Conservation (phyloP, 805 yeast species). For the Diddensiella transvaalensis region DNA sequence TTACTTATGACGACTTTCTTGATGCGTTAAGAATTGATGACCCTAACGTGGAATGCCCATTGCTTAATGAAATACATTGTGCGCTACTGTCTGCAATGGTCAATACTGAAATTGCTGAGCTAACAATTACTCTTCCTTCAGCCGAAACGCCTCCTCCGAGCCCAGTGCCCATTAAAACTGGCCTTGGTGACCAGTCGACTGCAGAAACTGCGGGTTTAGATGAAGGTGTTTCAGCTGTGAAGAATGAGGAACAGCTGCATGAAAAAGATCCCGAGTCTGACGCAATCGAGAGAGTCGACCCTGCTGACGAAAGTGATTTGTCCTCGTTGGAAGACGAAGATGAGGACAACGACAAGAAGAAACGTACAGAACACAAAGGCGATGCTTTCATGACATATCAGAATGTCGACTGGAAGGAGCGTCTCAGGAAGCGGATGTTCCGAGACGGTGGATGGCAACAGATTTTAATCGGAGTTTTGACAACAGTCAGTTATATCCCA, state of each 20-base stretch:
- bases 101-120: conserved; percentile 39
- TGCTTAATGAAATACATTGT: conserved; percentile 68
- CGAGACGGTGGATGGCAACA: conserved; percentile 85
- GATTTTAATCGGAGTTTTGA: conserved; percentile 67
- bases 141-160: conserved; percentile 8
- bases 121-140: conserved; percentile 32
- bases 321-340: conserved; percentile 29
- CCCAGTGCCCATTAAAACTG: background rate
- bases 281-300: conserved; percentile 29
- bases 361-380: conserved; percentile 19
- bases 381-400: conserved; percentile 19
- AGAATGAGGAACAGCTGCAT: conserved; percentile 29
- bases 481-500: conserved; percentile 54
- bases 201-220: conserved; percentile 29
- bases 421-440: conserved; percentile 69
- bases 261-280: conserved; percentile 22
- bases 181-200: conserved; percentile 5
- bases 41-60: conserved; percentile 43
- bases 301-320: conserved; percentile 30
- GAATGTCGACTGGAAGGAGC: conserved; percentile 61
- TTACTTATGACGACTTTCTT: conserved; percentile 75
- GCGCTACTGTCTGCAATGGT: conserved; percentile 56
- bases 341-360: conserved; percentile 25
- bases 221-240: conserved; percentile 28
- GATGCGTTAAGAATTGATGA: conserved; percentile 52